phyloP scores from a whole-genome alignment of 2,329 filamentous ascomycete species.

The Alternaria burnsii region DNA sequence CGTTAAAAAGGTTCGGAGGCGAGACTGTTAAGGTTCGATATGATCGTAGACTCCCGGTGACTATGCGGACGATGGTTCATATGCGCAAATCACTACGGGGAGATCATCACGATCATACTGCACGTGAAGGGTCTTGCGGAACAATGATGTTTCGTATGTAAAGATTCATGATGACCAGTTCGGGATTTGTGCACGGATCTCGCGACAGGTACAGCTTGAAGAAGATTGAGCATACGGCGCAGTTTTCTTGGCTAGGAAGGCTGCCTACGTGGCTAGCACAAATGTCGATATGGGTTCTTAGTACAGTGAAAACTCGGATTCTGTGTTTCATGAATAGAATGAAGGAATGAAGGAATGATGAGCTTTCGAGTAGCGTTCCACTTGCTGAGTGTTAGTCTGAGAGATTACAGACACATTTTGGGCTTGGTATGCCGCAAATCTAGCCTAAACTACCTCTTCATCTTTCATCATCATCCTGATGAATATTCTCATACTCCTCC shows the following conservation, averaged over 20 bases:
- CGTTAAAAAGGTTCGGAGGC: background rate
- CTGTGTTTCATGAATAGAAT: too few species aligned
- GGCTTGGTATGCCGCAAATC: background rate
- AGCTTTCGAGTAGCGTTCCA: background rate
- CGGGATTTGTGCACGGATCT: background rate
- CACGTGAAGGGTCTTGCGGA: background rate
- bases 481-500: background rate
- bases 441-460: background rate
- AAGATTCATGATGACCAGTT: background rate
- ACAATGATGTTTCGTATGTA: background rate
- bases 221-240: background rate
- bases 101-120: background rate
- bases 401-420: background rate
- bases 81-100: background rate
- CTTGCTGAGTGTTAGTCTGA: background rate
- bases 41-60: background rate
- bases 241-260: background rate
- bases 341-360: too few species aligned
- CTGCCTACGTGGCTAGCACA: background rate
- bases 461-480: background rate
- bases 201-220: background rate
- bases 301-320: background rate
- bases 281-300: background rate
- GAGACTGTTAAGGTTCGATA: background rate
- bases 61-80: background rate